Evolutionary conservation across 805 yeast genomes (phyloP).

Genomic region (Kluyveromyces lactis): DNA sequence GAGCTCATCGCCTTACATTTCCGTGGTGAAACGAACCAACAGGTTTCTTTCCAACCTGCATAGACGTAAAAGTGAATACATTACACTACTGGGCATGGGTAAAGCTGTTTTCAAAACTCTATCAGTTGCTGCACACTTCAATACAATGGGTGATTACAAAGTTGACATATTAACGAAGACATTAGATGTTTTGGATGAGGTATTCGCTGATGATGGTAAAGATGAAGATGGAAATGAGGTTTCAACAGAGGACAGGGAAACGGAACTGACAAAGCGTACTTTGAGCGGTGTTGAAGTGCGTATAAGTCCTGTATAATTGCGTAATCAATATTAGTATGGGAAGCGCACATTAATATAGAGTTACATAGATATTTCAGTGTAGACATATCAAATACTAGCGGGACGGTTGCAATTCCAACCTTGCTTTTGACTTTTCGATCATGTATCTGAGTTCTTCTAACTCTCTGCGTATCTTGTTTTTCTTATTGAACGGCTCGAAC

Average conservation of each 20-base stretch:
- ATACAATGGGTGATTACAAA: constrained; percentile 38
- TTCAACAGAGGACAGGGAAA: constrained; percentile 27
- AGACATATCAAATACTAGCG: too few relatives aligned
- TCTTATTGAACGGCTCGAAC: constrained; percentile 27
- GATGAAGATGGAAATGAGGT: constrained; percentile 24
- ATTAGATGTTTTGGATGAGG: constrained; percentile 66
- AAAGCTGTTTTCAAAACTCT: constrained; percentile 54
- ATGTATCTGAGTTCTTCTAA: constrained; percentile 38
- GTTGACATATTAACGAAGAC: constrained; percentile 60
- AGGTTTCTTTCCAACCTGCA: constrained; percentile 43
- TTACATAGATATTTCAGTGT: too few relatives aligned
- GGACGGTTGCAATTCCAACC: background rate
- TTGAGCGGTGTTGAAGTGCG: constrained; percentile 38
- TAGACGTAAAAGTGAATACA: constrained; percentile 35
- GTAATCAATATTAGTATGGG: background rate
- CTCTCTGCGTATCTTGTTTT: constrained; percentile 41
- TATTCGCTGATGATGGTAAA: constrained; percentile 25
- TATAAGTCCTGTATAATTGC: constrained; percentile 13
- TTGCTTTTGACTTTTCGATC: constrained; percentile 9
- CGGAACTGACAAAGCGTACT: constrained; percentile 28
- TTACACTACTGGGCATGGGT: constrained; percentile 71
- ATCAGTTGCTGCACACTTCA: constrained; percentile 54
- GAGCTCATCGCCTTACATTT: constrained; percentile 58
- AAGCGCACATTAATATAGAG: too few relatives aligned
- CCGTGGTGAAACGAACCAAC: constrained; percentile 59